These are phyloP conservation scores for Mucor saturninus DNA, from an alignment of 371 early-diverging fungal genomes.

Conservation along the genomic window DNA sequence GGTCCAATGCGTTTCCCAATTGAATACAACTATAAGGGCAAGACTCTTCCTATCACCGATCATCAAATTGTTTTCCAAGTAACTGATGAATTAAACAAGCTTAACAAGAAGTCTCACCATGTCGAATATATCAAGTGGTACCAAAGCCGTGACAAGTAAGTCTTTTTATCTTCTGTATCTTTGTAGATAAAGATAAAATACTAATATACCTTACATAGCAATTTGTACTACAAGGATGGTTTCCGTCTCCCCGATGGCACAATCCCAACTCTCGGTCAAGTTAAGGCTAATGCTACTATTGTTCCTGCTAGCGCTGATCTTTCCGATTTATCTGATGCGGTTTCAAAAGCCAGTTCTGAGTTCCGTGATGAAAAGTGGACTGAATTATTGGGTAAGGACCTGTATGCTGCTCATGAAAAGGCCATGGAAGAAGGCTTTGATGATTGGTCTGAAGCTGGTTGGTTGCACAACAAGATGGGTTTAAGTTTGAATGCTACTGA, in stretches of 20 bases:
- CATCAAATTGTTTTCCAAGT: conserved; percentile 36
- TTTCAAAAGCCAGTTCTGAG: conserved; percentile 12
- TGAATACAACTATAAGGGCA: conserved; percentile 19
- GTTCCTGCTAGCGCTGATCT: conserved; percentile 5
- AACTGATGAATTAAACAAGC: conserved; percentile 30
- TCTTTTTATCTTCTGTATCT: background rate
- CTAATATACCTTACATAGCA: conserved; percentile 7
- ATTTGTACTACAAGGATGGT: conserved; percentile 30
- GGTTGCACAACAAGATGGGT: conserved; percentile 41
- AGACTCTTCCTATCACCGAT: conserved; percentile 37
- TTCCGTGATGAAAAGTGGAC: conserved; percentile 27
- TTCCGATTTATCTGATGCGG: conserved; percentile 12
- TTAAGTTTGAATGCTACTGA: conserved; percentile 31
- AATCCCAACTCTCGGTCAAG: conserved; percentile 32
- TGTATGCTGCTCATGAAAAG: conserved; percentile 35
- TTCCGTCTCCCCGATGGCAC: conserved; percentile 35
- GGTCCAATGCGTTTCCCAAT: conserved; percentile 41
- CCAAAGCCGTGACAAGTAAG: conserved; percentile 34
- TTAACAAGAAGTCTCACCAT: conserved; percentile 28
- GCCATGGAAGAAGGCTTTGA: conserved; percentile 37
- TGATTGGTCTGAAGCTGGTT: conserved; percentile 41
- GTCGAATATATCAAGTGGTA: conserved; percentile 42
- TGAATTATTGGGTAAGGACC: conserved; percentile 31
- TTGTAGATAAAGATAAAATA: background rate
- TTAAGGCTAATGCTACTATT: conserved; percentile 24